Evolutionary conservation across 768 basidiomycete genomes (phyloP), one percentile per base, ranked within the genome.

Genomic region (Naganishia vaughanmartiniae): DNA sequence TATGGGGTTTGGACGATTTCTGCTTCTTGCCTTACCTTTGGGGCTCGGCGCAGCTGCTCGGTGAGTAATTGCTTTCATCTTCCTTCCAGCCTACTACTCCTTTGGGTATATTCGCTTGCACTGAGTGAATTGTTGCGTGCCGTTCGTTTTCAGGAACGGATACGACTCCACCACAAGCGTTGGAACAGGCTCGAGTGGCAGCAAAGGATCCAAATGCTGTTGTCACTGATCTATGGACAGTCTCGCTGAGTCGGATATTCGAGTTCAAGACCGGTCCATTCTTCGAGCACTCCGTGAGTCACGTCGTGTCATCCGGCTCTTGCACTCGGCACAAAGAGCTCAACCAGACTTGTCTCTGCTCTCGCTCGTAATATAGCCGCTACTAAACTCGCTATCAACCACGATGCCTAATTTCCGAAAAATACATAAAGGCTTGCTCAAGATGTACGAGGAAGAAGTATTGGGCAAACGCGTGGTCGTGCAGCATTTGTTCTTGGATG

Each of bases 371-470:
- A 5, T 33, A 12, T 56, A 75, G 74, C 92, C 94, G 4, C 89
- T 96, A 74, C 83, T 98, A 51, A 84, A 93, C 78, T 87, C 89
- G 65, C 92, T 97, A 69, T 92, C 93, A 10, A 85, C 86, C 0
- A 89, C 89, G n/a, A 92, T 95, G 21, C 87, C 88, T n/a, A 88
- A 86, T 73, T 99, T 92, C 92, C 84, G 83, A 55, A 99, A 97
- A 82, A 92, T 93, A 45, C 90, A 93, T 81, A 86, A 86, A 42
- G 93, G 96, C 9, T 79, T 98, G 68, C 87, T 92, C 80, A 96
- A 95, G 83, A 97, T 99, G 95, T 98, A 95, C 79, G 87, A 92
- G 87, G 93, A 88, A 9, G 95, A 99, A 81, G 93, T 97, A 15
- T 84, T 97, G 51, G 88, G 89, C 19, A 97, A 97, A 81, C 86